Evolutionary conservation across 192 early-diverging fungal genomes (phyloP), one percentile per base, ranked within the genome.

Genomic region (Linnemannia exigua): DNA sequence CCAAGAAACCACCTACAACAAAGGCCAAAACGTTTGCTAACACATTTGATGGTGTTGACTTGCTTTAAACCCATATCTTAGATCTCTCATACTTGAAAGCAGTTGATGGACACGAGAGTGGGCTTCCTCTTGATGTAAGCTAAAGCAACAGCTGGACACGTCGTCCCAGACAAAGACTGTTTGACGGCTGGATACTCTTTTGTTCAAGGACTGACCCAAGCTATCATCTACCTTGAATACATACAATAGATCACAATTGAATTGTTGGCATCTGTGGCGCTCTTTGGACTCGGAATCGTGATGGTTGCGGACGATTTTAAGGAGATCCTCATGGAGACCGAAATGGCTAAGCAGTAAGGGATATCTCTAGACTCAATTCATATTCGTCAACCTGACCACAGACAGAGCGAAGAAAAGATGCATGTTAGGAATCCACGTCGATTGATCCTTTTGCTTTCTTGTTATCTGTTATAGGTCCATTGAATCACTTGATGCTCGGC

Each of bases 341-440:
- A 93, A 73, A 91, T 93, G 88, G 88, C 87, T 22, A 93, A 91
- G 78, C 81, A 90, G 92, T 93, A 91, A 81, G 89, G 69, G 73
- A n/a, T 22, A 44, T 9, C 9, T 44, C 41, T 9, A 44, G 41
- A 44, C 41, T 44, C 41, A 44, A 44, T 9, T 44, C 41, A 44
- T 44, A 44, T 3, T n/a, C 25, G 58, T n/a, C 69, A 6, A 35
- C 19, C 16, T 44, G 3, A 44, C n/a, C 41, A 44, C 9, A 6
- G 41, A 9, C 9, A 44, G 41, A 44, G 9, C 41, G 41, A 44
- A 3, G n/a, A n/a, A 44, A 44, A 6, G 5, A 44, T 44, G 41
- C 41, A 44, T 44, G 41, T 44, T 6, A 44, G 41, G 41, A 44
- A 44, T 9, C 9, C 3, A 44, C 9, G 5, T 33, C 28, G 3